Evolutionary conservation across 176 grass and related monocot species (phyloP).

Genomic region (Musa itinerans): DNA sequence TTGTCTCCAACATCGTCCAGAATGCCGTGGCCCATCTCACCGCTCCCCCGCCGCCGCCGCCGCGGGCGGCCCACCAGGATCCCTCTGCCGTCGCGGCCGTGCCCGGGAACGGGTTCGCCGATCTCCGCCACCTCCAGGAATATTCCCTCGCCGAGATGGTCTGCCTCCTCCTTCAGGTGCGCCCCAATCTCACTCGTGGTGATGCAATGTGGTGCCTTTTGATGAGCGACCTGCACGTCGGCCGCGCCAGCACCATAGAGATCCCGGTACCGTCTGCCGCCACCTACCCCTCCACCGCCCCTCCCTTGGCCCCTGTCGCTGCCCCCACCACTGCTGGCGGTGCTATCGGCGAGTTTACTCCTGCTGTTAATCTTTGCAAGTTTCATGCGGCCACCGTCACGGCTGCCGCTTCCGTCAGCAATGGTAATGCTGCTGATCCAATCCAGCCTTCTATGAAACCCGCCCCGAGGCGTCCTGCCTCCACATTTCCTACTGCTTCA

Average conservation of each 20-base stretch:
- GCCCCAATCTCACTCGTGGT: slow-evolving; percentile 48
- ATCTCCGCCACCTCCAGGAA: slow-evolving; percentile 76
- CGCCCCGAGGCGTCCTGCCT: background rate
- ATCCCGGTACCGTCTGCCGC: background rate
- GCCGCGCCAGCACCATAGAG: slow-evolving; percentile 49
- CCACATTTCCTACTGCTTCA: background rate
- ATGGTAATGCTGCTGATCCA: background rate
- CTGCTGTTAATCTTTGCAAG: background rate
- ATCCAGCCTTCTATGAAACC: slow-evolving; percentile 16
- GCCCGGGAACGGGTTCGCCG: slow-evolving; percentile 38
- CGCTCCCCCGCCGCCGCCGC: slow-evolving; percentile 11
- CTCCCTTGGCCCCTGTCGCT: background rate
- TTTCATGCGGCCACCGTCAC: slow-evolving; percentile 13
- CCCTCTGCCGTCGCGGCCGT: background rate
- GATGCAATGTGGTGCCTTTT: slow-evolving; percentile 98
- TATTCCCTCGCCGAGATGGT: slow-evolving; percentile 82
- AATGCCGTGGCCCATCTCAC: slow-evolving; percentile 53
- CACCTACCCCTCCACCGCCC: slow-evolving; percentile 18
- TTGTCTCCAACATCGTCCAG: slow-evolving; percentile 70
- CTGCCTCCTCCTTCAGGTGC: slow-evolving; percentile 70
- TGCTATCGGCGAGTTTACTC: background rate
- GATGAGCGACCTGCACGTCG: slow-evolving; percentile 66
- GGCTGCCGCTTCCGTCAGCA: background rate
- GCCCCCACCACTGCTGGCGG: background rate
- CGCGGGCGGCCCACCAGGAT: background rate